Evolutionary conservation across 495 filamentous ascomycete species (phyloP), one percentile per base, ranked within the genome.

Genomic region (Podospora anserina): DNA sequence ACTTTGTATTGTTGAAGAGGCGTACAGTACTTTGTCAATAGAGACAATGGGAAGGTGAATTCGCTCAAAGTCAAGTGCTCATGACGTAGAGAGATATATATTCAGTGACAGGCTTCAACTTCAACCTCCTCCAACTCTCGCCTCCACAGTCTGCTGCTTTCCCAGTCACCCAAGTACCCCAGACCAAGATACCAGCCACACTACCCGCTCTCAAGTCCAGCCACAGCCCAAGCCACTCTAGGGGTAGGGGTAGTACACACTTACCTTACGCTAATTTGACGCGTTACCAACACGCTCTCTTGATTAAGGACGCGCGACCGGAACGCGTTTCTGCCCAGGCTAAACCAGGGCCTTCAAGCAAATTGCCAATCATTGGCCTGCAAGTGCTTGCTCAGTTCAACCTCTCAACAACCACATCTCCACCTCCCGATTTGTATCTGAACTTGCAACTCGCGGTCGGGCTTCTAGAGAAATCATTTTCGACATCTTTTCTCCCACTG

Each of bases 281-380:
- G 59, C 39, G 61, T 26, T 49, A 30, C 15, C 32, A n/a, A 23
- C 66, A 63, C 66, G 61, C 61, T 63, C 30, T 61, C 32, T 61
- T 16, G 23, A 63, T 34, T 39, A 62, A 62, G 60, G 60, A 34
- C 26, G 18, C 60, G 27, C 60, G 60, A 28, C 26, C 23, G 16
- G 6, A 20, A 62, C 60, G 60, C 23, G 60, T 2, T 32, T 27
- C 3, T 30, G 23, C n/a, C n/a, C 55, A 26, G 55, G 55, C 55
- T 26, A 58, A 18, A 19, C 54, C 54, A 6, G 15, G 4, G 15
- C 11, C 15, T 13, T 56, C 54, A 56, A 56, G 4, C 16, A 56
- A 19, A 26, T 27, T 59, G n/a, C 19, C 56, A 59, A 59, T 59
- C 56, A 59, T 59, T 59, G 13, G 56, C 56, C 56, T 1, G 26